Conservation (phyloP, 2,329 filamentous ascomycete genomes). For the Pyricularia pennisetigena region DNA sequence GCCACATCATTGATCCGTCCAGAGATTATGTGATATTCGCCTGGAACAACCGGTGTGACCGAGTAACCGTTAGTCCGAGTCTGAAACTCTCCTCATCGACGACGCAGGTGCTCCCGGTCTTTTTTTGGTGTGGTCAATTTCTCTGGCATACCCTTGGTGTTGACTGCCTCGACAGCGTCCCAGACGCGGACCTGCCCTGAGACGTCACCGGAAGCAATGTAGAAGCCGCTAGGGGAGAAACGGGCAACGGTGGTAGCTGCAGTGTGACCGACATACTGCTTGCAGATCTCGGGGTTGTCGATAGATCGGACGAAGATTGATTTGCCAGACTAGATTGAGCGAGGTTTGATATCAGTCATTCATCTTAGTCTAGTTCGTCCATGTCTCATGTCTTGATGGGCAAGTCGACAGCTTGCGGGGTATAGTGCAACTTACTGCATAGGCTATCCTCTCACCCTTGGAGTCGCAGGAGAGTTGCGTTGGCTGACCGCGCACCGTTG, state of each 20-base stretch:
- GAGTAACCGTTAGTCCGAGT: not conserved
- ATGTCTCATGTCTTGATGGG: not conserved
- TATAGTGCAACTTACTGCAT: constrained; percentile 57
- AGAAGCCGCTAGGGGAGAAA: constrained; percentile 91
- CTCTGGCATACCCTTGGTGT: constrained; percentile 55
- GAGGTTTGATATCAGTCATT: constrained; percentile 3
- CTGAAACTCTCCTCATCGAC: not conserved
- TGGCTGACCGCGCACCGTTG: constrained; percentile 74
- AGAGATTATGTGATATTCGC: constrained; percentile 89
- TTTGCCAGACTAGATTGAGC: constrained; percentile 64
- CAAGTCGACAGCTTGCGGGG: not conserved
- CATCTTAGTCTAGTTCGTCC: not conserved
- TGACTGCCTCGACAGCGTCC: constrained; percentile 77
- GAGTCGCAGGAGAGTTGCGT: constrained; percentile 81
- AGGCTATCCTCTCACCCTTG: constrained; percentile 86
- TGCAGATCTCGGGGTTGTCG: constrained; percentile 73
- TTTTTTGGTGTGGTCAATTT: not conserved
- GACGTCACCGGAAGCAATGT: constrained; percentile 84
- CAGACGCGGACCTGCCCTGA: constrained; percentile 81
- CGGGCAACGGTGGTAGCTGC: constrained; percentile 82
- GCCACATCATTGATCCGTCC: constrained; percentile 93
- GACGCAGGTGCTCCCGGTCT: not conserved
- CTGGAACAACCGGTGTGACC: constrained; percentile 19
- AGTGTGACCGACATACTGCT: constrained; percentile 90
- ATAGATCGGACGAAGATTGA: constrained; percentile 94